Conservation (phyloP, 2,329 filamentous ascomycete species). For the Uncinocarpus reesii region DNA sequence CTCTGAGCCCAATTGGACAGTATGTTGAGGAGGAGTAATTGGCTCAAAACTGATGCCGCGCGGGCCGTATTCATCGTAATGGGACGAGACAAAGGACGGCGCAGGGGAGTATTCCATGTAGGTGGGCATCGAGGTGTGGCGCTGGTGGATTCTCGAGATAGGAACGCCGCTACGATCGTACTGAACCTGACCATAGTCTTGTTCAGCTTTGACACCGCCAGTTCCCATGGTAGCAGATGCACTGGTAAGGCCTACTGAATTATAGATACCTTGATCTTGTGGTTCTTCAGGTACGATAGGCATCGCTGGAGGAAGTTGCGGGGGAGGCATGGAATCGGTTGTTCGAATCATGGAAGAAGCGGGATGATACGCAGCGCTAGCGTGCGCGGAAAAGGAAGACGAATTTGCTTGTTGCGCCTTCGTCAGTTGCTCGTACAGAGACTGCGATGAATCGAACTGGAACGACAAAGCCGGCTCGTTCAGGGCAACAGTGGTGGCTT, state of each 20-base stretch:
- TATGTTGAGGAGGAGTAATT: slow-evolving; percentile 87
- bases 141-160: slow-evolving; percentile 71
- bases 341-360: slow-evolving; percentile 81
- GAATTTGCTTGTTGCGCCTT: slow-evolving; percentile 98
- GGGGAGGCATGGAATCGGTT: slow-evolving; percentile 80
- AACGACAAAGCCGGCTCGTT: slow-evolving; percentile 96
- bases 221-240: slow-evolving; percentile 52
- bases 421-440: slow-evolving; percentile 96
- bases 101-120: slow-evolving; percentile 98
- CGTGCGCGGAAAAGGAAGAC: slow-evolving; percentile 82
- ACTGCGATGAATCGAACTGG: slow-evolving; percentile 98
- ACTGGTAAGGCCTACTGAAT: slow-evolving; percentile 57
- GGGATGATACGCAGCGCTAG: slow-evolving; percentile 59
- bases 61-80: slow-evolving; percentile 96
- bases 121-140: slow-evolving; percentile 96
- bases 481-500: slow-evolving; percentile 91
- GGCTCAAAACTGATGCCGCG: slow-evolving; percentile 94
- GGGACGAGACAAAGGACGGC: slow-evolving; percentile 95
- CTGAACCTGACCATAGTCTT: slow-evolving; percentile 69
- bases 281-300: slow-evolving; percentile 52
- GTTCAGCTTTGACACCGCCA: slow-evolving; percentile 74
- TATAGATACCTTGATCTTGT: slow-evolving; percentile 60
- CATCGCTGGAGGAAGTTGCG: slow-evolving; percentile 60
- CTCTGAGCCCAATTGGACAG: slow-evolving; percentile 68
- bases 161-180: slow-evolving; percentile 90